These are phyloP conservation scores for Castanospermum australe DNA, from an alignment of 306 rosid species.

Conservation along the genomic window DNA sequence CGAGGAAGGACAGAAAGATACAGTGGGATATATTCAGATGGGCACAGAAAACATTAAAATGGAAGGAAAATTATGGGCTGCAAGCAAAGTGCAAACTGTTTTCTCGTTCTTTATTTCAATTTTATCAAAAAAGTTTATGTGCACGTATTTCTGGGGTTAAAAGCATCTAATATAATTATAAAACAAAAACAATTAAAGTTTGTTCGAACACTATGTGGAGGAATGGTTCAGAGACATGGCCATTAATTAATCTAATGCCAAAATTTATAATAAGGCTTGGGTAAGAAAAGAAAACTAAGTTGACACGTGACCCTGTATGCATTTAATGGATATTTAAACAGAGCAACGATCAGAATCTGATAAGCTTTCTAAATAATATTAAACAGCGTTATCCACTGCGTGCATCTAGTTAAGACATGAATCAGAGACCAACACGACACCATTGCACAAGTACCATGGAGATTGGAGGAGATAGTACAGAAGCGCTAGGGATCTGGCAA, in stretches of 20 bases:
- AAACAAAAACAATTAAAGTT: neutral
- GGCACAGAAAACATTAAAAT: neutral
- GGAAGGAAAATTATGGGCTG: neutral
- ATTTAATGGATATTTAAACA: neutral
- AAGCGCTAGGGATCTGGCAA: neutral
- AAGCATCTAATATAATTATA: neutral
- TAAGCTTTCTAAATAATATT: neutral
- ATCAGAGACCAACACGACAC: neutral
- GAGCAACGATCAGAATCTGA: constrained; percentile 10
- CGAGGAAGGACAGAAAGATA: neutral
- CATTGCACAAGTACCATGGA: neutral
- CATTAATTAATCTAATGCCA: neutral
- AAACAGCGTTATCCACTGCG: neutral
- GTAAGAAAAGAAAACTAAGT: neutral
- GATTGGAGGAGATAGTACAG: neutral
- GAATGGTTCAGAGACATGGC: neutral
- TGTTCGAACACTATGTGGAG: neutral
- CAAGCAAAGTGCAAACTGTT: neutral
- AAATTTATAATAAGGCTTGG: neutral
- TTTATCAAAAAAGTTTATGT: no score
- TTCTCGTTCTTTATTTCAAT: neutral
- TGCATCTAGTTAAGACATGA: neutral
- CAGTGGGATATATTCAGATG: neutral
- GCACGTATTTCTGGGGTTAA: neutral
- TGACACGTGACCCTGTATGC: neutral